phyloP scores from a whole-genome alignment of 1,284 basidiomycete species.

The Fomes fomentarius region DNA sequence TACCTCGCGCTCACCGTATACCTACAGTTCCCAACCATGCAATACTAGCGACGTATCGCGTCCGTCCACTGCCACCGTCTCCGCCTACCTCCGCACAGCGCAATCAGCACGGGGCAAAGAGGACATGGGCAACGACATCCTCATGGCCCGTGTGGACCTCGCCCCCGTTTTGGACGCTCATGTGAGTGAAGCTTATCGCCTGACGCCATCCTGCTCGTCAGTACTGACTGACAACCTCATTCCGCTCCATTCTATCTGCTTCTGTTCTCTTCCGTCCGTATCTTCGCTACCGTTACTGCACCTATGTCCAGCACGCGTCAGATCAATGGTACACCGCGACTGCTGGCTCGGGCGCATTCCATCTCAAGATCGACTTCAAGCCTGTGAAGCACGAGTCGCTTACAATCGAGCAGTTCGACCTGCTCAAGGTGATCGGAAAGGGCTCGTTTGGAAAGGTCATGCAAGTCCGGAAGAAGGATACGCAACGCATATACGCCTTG shows the following conservation, averaged over 20 bases:
- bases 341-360: constrained; percentile 89
- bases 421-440: constrained; percentile 98
- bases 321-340: constrained; percentile 90
- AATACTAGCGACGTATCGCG: constrained; percentile 82
- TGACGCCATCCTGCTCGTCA: constrained; percentile 14
- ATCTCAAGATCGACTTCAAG: constrained; percentile 95
- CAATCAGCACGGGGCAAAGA: constrained; percentile 67
- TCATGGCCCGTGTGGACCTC: constrained; percentile 91
- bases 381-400: constrained; percentile 81
- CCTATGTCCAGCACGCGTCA: constrained; percentile 57
- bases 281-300: neutral
- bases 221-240: constrained; percentile 3
- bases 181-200: constrained; percentile 45
- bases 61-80: constrained; percentile 88
- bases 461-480: constrained; percentile 99
- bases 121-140: constrained; percentile 92
- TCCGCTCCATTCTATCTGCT: constrained; percentile 8
- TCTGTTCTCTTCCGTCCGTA: constrained; percentile 2
- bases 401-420: constrained; percentile 95
- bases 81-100: constrained; percentile 84
- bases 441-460: constrained; percentile 98
- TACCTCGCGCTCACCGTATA: constrained; percentile 28
- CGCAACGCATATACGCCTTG: constrained; percentile 95
- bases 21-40: too few relatives aligned
- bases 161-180: constrained; percentile 85